These are phyloP conservation scores for Gamsiella multidivaricata DNA, from an alignment of 192 early-diverging fungal genomes.

Conservation along the genomic window DNA sequence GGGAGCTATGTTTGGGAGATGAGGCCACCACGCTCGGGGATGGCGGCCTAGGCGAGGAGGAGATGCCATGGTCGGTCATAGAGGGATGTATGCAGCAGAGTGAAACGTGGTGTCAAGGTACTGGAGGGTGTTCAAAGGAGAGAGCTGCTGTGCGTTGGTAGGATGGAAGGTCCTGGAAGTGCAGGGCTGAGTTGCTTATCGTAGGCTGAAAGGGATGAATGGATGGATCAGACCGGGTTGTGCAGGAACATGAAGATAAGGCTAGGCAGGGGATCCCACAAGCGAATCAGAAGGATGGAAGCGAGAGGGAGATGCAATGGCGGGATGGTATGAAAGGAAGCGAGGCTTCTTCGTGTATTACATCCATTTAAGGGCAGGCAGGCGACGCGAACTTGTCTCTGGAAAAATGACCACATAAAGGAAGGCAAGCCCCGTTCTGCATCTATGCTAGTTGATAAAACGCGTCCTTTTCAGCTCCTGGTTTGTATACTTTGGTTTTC, in stretches of 20 bases:
- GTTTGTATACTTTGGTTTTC: too few species aligned
- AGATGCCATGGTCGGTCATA: slow-evolving; percentile 41
- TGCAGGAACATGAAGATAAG: neutral
- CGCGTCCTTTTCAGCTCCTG: too few species aligned
- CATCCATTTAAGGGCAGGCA: too few species aligned
- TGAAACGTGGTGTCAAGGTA: too few species aligned
- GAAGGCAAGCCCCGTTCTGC: too few species aligned
- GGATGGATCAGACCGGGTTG: neutral
- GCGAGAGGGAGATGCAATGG: neutral
- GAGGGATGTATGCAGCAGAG: neutral
- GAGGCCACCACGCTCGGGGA: slow-evolving; percentile 33
- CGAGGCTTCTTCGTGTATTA: too few species aligned
- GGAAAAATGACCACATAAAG: too few species aligned
- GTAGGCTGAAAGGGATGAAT: neutral
- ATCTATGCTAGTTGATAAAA: too few species aligned
- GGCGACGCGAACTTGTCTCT: too few species aligned
- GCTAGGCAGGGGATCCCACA: too few species aligned
- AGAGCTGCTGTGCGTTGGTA: neutral
- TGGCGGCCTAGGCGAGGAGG: slow-evolving; percentile 34
- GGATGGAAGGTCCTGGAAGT: neutral
- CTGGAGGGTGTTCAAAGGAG: too few species aligned
- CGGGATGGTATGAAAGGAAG: neutral
- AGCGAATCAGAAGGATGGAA: too few species aligned
- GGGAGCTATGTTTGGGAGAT: slow-evolving; percentile 26
- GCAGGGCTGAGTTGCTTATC: neutral